A percentile compares a stretch with the other conserved stretches of the same genome.
Conservation (phyloP, 2,329 filamentous ascomycete species). For the Coleophoma cylindrospora region DNA sequence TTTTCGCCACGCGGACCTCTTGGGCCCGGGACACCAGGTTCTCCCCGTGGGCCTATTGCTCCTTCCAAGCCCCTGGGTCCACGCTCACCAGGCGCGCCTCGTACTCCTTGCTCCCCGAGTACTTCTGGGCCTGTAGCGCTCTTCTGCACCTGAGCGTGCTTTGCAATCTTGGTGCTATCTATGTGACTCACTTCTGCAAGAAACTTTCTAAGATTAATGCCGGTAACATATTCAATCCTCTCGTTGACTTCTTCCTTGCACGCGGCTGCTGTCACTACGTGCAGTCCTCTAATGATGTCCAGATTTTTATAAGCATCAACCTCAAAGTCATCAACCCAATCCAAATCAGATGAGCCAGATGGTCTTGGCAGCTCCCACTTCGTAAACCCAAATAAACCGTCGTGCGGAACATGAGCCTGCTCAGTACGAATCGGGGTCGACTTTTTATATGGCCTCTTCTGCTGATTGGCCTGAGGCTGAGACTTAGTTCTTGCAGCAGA, state of each 20-base stretch:
- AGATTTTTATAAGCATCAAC: conserved; percentile 9
- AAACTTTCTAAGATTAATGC: conserved; percentile 47
- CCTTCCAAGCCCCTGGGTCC: not conserved
- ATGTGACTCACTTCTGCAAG: conserved; percentile 42
- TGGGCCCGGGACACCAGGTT: not conserved
- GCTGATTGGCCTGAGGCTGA: not conserved
- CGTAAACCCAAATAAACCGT: not conserved
- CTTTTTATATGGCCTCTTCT: not conserved
- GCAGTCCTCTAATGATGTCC: conserved; percentile 44
- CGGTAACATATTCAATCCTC: conserved; percentile 45
- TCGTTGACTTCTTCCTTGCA: conserved; percentile 49
- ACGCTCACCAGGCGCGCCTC: not conserved
- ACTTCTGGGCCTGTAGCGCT: not conserved
- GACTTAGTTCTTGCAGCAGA: too few relatives aligned
- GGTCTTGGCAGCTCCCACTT: not conserved
- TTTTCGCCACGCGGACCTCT: not conserved
- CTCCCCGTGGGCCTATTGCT: not conserved
- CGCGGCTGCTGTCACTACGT: conserved; percentile 50
- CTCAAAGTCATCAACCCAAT: conserved; percentile 40
- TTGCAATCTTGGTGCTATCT: not conserved
- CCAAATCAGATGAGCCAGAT: not conserved
- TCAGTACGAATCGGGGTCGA: too few relatives aligned
- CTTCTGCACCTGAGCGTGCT: not conserved
- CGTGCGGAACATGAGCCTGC: not conserved
- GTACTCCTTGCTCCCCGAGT: not conserved